Evolutionary conservation across 2,329 filamentous ascomycete genomes (phyloP).

Genomic region (Ophiostoma tasmaniense): DNA sequence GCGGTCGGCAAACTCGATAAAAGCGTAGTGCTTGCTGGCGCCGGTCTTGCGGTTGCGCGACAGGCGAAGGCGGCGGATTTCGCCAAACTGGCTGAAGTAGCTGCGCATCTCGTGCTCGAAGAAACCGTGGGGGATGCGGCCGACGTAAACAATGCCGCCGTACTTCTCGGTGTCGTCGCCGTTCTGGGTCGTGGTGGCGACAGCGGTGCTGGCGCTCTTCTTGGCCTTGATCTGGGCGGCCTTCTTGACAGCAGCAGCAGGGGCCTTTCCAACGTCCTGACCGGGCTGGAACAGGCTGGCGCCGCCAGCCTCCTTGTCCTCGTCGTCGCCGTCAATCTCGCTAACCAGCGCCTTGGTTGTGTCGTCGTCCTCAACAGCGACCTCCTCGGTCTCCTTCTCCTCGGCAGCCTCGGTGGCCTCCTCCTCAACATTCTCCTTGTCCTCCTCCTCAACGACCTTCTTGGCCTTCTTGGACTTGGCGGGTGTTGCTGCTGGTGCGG

Average conservation of each 20-base stretch:
- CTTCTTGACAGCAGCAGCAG: conserved; percentile 12
- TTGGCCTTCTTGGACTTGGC: conserved; percentile 13
- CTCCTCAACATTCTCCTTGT: neutral
- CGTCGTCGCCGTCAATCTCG: conserved; percentile 16
- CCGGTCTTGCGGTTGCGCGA: conserved; percentile 91
- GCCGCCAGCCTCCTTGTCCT: conserved; percentile 16
- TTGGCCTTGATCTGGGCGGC: neutral
- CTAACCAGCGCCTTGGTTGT: conserved; percentile 16
- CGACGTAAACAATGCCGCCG: conserved; percentile 80
- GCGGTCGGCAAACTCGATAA: conserved; percentile 81
- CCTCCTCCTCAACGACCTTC: conserved; percentile 11
- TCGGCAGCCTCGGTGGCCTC: conserved; percentile 5
- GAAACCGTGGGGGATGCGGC: conserved; percentile 65
- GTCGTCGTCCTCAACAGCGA: conserved; percentile 16
- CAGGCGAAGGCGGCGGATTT: conserved; percentile 67
- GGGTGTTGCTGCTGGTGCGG: conserved; percentile 11
- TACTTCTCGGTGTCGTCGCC: neutral
- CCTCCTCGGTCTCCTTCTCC: conserved; percentile 10
- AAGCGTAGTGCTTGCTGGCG: conserved; percentile 86
- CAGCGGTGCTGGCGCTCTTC: neutral
- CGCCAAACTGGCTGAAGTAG: conserved; percentile 91
- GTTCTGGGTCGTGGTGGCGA: neutral
- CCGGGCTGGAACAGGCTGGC: conserved; percentile 19
- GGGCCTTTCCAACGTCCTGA: conserved; percentile 22
- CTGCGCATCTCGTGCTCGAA: conserved; percentile 91